These are phyloP conservation scores for Trichomonas vaginalis DNA, from an alignment of 208 protist species.

Conservation along the genomic window DNA sequence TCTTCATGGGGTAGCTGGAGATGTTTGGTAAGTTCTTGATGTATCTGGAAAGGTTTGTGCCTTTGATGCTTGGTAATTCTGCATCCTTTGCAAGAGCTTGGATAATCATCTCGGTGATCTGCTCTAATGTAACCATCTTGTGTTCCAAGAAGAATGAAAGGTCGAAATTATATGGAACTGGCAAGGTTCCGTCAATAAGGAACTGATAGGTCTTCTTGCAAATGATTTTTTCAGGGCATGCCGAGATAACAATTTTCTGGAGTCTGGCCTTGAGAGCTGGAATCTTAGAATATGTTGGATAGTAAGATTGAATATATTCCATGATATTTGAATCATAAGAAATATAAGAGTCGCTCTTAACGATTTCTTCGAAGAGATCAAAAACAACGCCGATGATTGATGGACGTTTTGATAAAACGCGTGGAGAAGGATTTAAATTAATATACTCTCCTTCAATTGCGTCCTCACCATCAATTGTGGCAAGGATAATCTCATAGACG, in stretches of 20 bases:
- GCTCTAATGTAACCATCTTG: background rate
- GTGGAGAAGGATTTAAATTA: background rate
- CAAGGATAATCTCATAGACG: background rate
- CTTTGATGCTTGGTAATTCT: background rate
- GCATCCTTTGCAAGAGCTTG: background rate
- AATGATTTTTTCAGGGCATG: background rate
- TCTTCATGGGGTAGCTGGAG: background rate
- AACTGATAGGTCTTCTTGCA: background rate
- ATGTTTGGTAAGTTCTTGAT: background rate
- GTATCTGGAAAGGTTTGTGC: background rate
- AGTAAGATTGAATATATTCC: background rate
- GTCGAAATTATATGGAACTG: background rate
- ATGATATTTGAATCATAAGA: background rate
- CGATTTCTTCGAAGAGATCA: background rate
- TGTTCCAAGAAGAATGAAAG: background rate
- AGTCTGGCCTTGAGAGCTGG: background rate
- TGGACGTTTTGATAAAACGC: background rate
- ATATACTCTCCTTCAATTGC: background rate
- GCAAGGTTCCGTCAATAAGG: background rate
- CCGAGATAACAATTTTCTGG: background rate
- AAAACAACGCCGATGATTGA: background rate
- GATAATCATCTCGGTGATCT: background rate
- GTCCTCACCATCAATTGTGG: background rate
- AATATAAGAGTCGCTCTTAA: background rate
- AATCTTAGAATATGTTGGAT: background rate